Evolutionary conservation across 1,284 basidiomycete species (phyloP), one percentile per base, ranked within the genome.

Genomic region (Pseudozyma pruni): DNA sequence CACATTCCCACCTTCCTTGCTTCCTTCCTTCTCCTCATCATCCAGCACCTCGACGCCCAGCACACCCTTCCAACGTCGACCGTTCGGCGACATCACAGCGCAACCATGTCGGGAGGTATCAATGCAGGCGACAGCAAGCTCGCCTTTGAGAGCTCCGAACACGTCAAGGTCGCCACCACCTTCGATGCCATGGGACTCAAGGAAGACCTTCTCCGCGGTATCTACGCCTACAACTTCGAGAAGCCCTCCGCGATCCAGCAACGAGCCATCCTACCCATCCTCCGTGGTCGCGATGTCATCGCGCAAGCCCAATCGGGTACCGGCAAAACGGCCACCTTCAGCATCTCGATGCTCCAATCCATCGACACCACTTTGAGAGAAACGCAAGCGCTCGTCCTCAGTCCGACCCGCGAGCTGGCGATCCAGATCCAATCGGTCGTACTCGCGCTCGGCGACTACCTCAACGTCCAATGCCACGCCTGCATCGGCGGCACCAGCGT

Each of bases 351-450:
- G 94, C 80, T 85, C 25, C 84, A 85, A 57, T 92, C 93, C 61
- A 97, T 98, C 87, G 96, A 98, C 84, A 90, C 94, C 35, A 91
- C 91, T 38, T 88, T 98, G 47, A 90, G 94, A 58, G 95, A 98
- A 84, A 96, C 94, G 1, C 96, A 99, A 83, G 96, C 93, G 0
- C 90, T 99, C 45, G 90, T 98, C 40, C 89, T 98, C 38, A 95
- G 93, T 25, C 80, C 20, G 91, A 83, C 95, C 16, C 70, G 80
- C 39, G 80, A 81, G 38, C 46, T 81, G 27, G 80, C 80, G 9
- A 94, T 93, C 16, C 96, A 98, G 86, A 98, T 97, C 76, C 95
- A 98, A 85, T 94, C 91, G n/a, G 95, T 98, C 67, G 90, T 98
- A 11, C 89, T 98, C 48, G 96, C 96, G 8, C 86, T 98, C 17